phyloP scores from a whole-genome alignment of 2,329 filamentous ascomycete species.

The Sclerotinia minor region DNA sequence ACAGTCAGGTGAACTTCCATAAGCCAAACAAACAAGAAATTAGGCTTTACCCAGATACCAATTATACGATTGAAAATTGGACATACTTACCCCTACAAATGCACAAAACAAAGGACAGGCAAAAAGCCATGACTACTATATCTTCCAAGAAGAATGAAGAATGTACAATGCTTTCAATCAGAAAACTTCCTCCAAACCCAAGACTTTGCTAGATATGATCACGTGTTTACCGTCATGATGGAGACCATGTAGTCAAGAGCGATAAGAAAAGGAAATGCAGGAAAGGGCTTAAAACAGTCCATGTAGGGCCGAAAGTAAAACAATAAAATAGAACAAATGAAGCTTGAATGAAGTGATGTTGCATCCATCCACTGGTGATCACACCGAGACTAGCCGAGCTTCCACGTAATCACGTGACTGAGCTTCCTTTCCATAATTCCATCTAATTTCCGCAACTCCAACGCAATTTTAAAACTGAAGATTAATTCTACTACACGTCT shows the following conservation, averaged over 20 bases:
- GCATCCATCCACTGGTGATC: too few species aligned
- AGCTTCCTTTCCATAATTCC: not conserved
- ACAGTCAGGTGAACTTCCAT: not conserved
- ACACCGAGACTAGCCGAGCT: not conserved
- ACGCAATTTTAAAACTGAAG: not conserved
- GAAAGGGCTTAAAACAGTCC: not conserved
- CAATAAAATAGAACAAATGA: not conserved
- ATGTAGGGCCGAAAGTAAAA: not conserved
- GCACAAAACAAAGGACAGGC: not conserved
- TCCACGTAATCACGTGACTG: constrained; percentile 13
- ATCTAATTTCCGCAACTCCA: not conserved
- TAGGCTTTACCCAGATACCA: not conserved
- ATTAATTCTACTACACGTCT: too few species aligned
- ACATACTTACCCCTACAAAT: not conserved
- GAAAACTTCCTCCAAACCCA: too few species aligned
- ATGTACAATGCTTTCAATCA: not conserved
- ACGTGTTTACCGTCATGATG: not conserved
- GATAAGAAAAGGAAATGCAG: not conserved
- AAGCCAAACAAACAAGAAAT: not conserved
- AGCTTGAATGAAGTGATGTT: constrained; percentile 17
- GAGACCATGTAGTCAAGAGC: not conserved
- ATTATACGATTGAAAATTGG: not conserved
- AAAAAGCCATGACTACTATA: too few species aligned
- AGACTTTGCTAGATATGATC: not conserved
- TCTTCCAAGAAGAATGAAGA: not conserved